Conservation (phyloP, 1,284 basidiomycete genomes). For the Ustilago bromivora region DNA sequence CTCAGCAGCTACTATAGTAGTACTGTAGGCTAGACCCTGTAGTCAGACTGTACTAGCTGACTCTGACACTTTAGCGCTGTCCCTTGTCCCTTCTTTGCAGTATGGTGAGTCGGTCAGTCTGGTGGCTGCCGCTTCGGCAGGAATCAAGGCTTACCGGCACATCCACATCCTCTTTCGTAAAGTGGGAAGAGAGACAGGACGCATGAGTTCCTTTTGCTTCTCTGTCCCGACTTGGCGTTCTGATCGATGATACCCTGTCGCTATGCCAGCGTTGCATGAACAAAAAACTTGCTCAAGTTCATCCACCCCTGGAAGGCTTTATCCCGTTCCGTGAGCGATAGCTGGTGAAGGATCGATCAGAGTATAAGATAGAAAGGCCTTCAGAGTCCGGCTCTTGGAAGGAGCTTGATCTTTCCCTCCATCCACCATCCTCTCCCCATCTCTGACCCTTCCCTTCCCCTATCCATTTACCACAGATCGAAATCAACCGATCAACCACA, state of each 20-base stretch:
- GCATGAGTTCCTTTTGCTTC: background rate
- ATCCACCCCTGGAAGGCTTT: background rate
- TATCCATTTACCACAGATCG: background rate
- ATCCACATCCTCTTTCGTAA: background rate
- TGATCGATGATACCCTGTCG: background rate
- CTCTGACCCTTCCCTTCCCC: background rate
- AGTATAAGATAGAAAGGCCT: conserved; percentile 26
- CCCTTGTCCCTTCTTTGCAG: background rate
- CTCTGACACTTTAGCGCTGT: background rate
- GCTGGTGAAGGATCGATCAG: background rate
- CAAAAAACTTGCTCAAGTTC: background rate
- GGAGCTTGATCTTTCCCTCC: conserved; percentile 11
- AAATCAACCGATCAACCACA: conserved; percentile 15
- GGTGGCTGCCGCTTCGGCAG: background rate
- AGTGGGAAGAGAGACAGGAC: background rate
- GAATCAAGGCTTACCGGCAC: background rate
- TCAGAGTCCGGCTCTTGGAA: background rate
- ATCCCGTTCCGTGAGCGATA: background rate
- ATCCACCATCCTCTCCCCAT: conserved; percentile 13
- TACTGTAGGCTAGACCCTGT: conserved; percentile 7
- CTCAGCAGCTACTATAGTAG: background rate
- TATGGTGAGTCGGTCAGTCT: background rate
- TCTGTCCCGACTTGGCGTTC: conserved; percentile 8
- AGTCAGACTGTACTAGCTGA: background rate
- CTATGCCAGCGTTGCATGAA: background rate